These are phyloP conservation scores for Epichloe uncinata DNA, from an alignment of 2,329 filamentous ascomycete species.

Conservation along the genomic window DNA sequence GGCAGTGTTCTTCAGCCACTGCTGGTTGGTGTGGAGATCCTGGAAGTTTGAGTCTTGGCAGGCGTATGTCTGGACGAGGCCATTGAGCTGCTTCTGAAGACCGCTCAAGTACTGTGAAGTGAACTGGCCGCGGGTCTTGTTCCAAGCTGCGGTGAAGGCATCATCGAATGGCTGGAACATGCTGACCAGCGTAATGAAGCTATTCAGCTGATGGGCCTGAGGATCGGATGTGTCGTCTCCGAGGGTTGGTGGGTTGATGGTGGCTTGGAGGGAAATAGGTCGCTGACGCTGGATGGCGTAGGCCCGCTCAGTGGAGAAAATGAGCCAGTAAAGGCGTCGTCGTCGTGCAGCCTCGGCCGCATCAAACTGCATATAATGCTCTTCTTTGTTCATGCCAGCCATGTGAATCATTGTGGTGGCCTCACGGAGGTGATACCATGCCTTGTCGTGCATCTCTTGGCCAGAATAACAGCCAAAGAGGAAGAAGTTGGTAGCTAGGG, in stretches of 20 bases:
- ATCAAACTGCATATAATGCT: slow-evolving; percentile 46
- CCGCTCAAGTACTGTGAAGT: slow-evolving; percentile 41
- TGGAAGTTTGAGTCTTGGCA: slow-evolving; percentile 39
- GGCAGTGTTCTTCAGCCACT: slow-evolving; percentile 50
- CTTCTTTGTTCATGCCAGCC: slow-evolving; percentile 47
- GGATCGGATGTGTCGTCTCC: slow-evolving; percentile 47
- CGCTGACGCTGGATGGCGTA: slow-evolving; percentile 59
- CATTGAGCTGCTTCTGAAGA: slow-evolving; percentile 50
- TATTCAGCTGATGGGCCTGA: slow-evolving; percentile 36
- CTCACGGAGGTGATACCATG: slow-evolving; percentile 70
- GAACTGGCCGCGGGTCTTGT: slow-evolving; percentile 46
- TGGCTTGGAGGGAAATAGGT: slow-evolving; percentile 56
- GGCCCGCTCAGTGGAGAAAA: slow-evolving; percentile 58
- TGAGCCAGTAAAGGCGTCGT: slow-evolving; percentile 58
- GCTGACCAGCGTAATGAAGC: slow-evolving; percentile 46
- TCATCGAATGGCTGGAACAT: slow-evolving; percentile 57
- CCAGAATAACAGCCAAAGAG: slow-evolving; percentile 61
- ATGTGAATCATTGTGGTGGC: slow-evolving; percentile 57
- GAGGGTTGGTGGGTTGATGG: slow-evolving; percentile 50
- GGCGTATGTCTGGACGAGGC: slow-evolving; percentile 38
- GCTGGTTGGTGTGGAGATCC: slow-evolving; percentile 45
- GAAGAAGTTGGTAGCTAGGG: slow-evolving; percentile 64
- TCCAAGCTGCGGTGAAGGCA: slow-evolving; percentile 50
- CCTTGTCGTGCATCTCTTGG: slow-evolving; percentile 59
- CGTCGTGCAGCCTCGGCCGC: slow-evolving; percentile 47